A percentile compares a stretch with the other conserved stretches of the same genome.
These are phyloP conservation scores for Cymbopogon flexuosus DNA, from an alignment of 202 grass and related monocot species.

Conservation along the genomic window DNA sequence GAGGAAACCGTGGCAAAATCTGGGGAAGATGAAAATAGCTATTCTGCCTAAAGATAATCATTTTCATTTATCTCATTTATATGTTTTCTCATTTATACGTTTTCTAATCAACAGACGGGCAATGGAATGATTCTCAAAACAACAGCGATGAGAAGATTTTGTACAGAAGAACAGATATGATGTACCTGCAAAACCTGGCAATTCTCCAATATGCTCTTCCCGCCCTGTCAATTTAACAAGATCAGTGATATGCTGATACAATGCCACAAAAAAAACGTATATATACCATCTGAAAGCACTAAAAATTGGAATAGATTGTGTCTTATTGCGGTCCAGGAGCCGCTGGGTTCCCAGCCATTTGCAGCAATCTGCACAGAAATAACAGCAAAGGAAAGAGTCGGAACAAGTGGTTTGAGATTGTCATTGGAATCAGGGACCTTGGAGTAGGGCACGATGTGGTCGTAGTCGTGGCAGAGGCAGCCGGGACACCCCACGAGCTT, in stretches of 20 bases:
- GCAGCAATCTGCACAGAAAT: neutral
- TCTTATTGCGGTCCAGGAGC: neutral
- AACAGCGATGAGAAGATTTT: neutral
- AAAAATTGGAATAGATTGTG: neutral
- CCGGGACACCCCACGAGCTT: conserved; percentile 93
- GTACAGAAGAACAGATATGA: neutral
- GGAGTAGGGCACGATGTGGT: conserved; percentile 85
- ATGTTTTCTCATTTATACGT: neutral
- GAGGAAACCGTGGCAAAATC: neutral
- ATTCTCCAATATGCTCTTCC: conserved; percentile 93
- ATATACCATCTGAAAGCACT: neutral
- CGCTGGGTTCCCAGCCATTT: neutral
- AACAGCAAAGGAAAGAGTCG: neutral
- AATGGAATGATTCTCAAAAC: neutral
- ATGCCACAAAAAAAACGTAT: neutral
- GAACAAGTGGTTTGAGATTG: neutral
- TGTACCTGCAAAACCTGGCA: conserved; percentile 93
- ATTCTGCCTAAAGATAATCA: neutral
- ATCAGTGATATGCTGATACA: conserved; percentile 10
- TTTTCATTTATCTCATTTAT: neutral
- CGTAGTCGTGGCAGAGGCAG: conserved; percentile 97
- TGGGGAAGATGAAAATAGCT: neutral
- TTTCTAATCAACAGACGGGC: neutral
- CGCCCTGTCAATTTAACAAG: conserved; percentile 53
- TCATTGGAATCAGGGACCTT: conserved; percentile 40